Conservation (phyloP, 495 filamentous ascomycete species). For the Tuber calosporum region DNA sequence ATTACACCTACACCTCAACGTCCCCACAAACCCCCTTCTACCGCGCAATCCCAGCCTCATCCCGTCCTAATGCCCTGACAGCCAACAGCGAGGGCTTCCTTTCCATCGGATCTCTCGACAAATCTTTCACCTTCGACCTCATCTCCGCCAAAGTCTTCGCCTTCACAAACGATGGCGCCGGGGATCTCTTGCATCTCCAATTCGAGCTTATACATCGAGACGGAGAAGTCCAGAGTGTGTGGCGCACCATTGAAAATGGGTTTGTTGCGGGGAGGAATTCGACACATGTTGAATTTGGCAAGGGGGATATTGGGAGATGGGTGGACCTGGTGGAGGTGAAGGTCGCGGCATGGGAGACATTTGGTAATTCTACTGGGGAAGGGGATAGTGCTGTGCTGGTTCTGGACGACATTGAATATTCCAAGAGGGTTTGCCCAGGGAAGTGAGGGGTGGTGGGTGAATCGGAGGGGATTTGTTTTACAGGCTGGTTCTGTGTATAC, state of each 20-base stretch:
- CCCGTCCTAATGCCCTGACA: constrained; percentile 17
- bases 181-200: constrained; percentile 1
- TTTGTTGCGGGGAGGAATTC: background rate
- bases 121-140: constrained; percentile 21
- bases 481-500: background rate
- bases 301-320: background rate
- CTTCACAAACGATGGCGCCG: background rate
- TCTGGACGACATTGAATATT: constrained; percentile 21
- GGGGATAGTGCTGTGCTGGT: constrained; percentile 17
- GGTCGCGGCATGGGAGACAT: constrained; percentile 21
- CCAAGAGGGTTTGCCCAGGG: constrained; percentile 7
- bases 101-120: constrained; percentile 6
- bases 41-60: constrained; percentile 10
- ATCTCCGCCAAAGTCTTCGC: constrained; percentile 7
- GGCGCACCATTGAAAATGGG: constrained; percentile 3
- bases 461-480: background rate
- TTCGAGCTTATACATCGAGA: background rate
- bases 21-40: background rate
- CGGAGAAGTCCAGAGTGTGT: background rate
- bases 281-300: background rate
- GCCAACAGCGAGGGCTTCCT: constrained; percentile 8
- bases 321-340: constrained; percentile 10
- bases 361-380: constrained; percentile 1
- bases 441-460: background rate
- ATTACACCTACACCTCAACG: constrained; percentile 8